phyloP scores from a whole-genome alignment of 2,329 filamentous ascomycete species.

The Botrytis aclada region DNA sequence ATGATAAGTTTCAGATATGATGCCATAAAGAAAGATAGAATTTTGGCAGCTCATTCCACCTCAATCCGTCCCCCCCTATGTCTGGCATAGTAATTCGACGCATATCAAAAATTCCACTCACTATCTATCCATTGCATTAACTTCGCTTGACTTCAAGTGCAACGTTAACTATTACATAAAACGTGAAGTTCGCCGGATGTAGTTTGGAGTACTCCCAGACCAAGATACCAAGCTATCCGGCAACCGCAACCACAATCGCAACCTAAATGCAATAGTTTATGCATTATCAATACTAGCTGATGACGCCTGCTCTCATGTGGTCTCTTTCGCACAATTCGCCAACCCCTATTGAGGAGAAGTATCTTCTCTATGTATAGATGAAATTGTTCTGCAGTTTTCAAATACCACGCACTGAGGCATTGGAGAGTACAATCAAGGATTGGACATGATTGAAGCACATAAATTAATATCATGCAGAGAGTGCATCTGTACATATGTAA shows the following conservation, averaged over 20 bases:
- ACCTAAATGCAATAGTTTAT: neutral
- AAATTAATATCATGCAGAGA: neutral
- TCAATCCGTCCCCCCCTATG: neutral
- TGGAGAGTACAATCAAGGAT: neutral
- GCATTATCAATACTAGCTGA: conserved; percentile 2
- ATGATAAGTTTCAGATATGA: neutral
- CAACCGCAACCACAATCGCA: neutral
- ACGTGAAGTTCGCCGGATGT: neutral
- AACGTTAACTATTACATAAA: neutral
- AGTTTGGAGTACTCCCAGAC: neutral
- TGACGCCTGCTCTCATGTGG: neutral
- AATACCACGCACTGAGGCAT: neutral
- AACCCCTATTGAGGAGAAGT: neutral
- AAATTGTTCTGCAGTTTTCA: neutral
- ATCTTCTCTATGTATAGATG: neutral
- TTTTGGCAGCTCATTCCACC: neutral
- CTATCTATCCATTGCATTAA: neutral
- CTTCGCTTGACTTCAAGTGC: neutral
- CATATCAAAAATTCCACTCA: neutral
- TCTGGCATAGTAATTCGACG: neutral
- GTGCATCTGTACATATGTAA: neutral
- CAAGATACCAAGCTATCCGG: neutral
- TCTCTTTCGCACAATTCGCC: too few species aligned
- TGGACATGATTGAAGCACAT: neutral
- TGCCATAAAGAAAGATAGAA: neutral